These are phyloP conservation scores for Candida methanosorbosa DNA, from an alignment of 805 yeast genomes.

Conservation along the genomic window DNA sequence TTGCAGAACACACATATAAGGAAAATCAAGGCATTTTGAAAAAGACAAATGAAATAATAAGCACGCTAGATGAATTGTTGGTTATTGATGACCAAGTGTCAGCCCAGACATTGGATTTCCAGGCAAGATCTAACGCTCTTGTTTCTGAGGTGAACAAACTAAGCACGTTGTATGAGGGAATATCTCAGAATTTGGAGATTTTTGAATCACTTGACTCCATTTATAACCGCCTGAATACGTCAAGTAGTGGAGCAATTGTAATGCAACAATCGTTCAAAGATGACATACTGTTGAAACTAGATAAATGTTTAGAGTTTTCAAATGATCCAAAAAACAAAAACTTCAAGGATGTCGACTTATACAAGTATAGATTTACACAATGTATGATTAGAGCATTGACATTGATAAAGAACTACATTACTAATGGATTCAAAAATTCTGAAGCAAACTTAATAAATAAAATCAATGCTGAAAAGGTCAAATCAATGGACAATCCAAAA, in stretches of 20 bases:
- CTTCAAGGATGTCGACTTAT: constrained; percentile 62
- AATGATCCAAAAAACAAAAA: constrained; percentile 35
- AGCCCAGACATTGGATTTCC: constrained; percentile 55
- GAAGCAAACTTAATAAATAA: constrained; percentile 15
- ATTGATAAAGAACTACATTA: constrained; percentile 59
- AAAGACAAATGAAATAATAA: constrained; percentile 37
- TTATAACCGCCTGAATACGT: constrained; percentile 57
- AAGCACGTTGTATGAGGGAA: constrained; percentile 30
- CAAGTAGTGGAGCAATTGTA: constrained; percentile 59
- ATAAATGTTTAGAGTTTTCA: constrained; percentile 57
- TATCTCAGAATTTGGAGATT: constrained; percentile 41
- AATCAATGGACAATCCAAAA: constrained; percentile 1
- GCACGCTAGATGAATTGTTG: constrained; percentile 38
- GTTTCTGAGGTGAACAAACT: constrained; percentile 37
- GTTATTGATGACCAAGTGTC: constrained; percentile 49
- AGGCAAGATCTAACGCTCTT: constrained; percentile 42
- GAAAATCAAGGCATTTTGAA: constrained; percentile 30
- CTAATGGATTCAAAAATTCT: constrained; percentile 29
- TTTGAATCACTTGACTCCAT: constrained; percentile 69
- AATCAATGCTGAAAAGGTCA: constrained; percentile 11
- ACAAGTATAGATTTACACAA: constrained; percentile 67
- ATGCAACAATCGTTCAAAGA: constrained; percentile 45
- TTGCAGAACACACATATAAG: constrained; percentile 14
- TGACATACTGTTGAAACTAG: constrained; percentile 47
- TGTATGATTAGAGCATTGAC: constrained; percentile 78